These are phyloP conservation scores for Botrytis sinoallii DNA, from an alignment of 2,329 filamentous ascomycete species.

Conservation along the genomic window DNA sequence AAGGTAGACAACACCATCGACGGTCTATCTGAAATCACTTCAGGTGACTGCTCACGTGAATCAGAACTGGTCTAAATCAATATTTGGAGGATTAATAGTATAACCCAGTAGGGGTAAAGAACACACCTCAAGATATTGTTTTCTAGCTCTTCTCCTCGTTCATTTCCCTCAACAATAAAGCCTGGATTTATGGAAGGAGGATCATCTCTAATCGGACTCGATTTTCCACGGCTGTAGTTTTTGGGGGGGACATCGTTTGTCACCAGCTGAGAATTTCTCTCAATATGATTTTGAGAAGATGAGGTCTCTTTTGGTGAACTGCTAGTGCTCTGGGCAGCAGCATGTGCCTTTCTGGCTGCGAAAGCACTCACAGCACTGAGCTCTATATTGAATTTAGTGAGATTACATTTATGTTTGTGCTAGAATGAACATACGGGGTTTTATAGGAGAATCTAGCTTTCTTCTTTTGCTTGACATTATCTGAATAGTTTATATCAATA, in stretches of 20 bases:
- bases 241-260: neutral
- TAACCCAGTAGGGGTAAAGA: neutral
- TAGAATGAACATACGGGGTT: constrained; percentile 38
- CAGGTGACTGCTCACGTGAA: constrained; percentile 29
- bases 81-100: neutral
- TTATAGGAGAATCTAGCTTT: constrained; percentile 42
- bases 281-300: neutral
- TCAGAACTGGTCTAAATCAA: constrained; percentile 32
- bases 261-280: neutral
- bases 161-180: neutral
- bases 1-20: constrained; percentile 47
- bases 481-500: neutral
- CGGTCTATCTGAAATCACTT: constrained; percentile 25
- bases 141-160: neutral
- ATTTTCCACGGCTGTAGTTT: neutral
- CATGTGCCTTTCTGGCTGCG: constrained; percentile 32
- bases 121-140: constrained; percentile 8
- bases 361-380: constrained; percentile 34
- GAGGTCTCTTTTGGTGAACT: neutral
- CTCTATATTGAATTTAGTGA: constrained; percentile 26
- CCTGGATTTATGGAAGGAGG: neutral
- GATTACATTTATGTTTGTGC: neutral
- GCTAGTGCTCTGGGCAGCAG: constrained; percentile 15
- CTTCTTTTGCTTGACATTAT: constrained; percentile 39
- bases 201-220: neutral